phyloP scores from a whole-genome alignment of 306 rosid genomes.

The Prunus padus region DNA sequence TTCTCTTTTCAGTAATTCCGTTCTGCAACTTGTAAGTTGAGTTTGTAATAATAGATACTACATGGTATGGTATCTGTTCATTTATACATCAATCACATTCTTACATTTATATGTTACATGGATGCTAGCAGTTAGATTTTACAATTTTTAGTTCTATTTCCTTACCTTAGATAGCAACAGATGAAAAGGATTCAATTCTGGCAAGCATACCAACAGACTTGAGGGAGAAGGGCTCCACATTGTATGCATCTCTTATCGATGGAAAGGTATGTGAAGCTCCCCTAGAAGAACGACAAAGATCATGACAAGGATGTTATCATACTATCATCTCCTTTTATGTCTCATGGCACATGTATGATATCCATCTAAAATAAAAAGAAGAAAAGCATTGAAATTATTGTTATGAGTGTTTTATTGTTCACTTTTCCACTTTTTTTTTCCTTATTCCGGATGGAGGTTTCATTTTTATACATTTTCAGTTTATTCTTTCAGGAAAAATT shows the following conservation, averaged over 20 bases:
- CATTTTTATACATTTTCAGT: background rate
- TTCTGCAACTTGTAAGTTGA: background rate
- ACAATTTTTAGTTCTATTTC: constrained; percentile 9
- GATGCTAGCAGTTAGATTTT: background rate
- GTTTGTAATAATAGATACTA: background rate
- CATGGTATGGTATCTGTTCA: constrained; percentile 5
- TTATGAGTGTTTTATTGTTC: background rate
- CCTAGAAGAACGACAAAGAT: constrained; percentile 11
- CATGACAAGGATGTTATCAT: constrained; percentile 7
- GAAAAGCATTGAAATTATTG: background rate
- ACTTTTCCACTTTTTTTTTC: background rate
- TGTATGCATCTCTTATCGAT: constrained; percentile 61
- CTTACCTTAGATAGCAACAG: constrained; percentile 54
- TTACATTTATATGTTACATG: background rate
- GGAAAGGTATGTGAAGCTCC: constrained; percentile 63
- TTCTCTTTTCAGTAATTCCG: constrained; percentile 1
- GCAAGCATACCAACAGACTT: constrained; percentile 63
- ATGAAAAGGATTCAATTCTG: constrained; percentile 76
- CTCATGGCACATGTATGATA: background rate
- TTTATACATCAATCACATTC: background rate
- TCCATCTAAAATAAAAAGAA: background rate
- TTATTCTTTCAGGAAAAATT: background rate
- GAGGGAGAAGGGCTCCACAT: constrained; percentile 67
- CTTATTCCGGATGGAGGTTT: background rate
- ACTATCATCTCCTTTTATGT: background rate